Evolutionary conservation across 2,329 filamentous ascomycete species (phyloP), one percentile per base, ranked within the genome.

Genomic region (Neophaeococcomyces aloes): DNA sequence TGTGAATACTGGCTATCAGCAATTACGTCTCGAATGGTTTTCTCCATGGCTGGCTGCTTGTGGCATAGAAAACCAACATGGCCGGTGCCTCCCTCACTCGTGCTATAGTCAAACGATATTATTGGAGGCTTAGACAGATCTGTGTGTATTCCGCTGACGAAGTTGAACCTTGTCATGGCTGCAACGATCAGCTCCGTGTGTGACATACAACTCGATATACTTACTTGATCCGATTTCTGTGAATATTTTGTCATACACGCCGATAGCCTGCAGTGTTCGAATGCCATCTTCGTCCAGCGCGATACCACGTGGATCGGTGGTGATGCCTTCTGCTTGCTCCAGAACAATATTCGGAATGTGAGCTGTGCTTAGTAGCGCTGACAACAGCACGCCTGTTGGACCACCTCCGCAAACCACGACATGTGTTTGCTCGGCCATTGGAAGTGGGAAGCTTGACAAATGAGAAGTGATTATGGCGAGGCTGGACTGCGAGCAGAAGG

Each of bases 251-350:
- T 57, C 50, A 37, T 60, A 61, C 8, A 59, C 43, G 0, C 59
- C 58, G 7, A 58, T 48, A 2, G 52, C 55, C 34, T 61, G 59
- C n/a, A 60, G 17, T 21, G 51, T 37, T 7, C 59, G 52, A 40
- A 61, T 60, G 1, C 58, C 58, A 46, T 61, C 59, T 30, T 61
- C 57, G 36, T 60, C 58, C 14, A 61, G 48, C 3, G 55, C n/a
- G n/a, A n/a, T n/a, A n/a, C n/a, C n/a, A n/a, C n/a, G n/a, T n/a
- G n/a, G n/a, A n/a, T n/a, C n/a, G n/a, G n/a, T n/a, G n/a, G n/a
- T n/a, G n/a, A n/a, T n/a, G n/a, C n/a, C n/a, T n/a, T n/a, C n/a
- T n/a, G n/a, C n/a, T n/a, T n/a, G n/a, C n/a, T n/a, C n/a, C n/a
- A n/a, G n/a, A n/a, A n/a, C n/a, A n/a, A n/a, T n/a, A n/a, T n/a